phyloP scores from a whole-genome alignment of 2,329 filamentous ascomycete species.

The Torrubiella hemipterigena region DNA sequence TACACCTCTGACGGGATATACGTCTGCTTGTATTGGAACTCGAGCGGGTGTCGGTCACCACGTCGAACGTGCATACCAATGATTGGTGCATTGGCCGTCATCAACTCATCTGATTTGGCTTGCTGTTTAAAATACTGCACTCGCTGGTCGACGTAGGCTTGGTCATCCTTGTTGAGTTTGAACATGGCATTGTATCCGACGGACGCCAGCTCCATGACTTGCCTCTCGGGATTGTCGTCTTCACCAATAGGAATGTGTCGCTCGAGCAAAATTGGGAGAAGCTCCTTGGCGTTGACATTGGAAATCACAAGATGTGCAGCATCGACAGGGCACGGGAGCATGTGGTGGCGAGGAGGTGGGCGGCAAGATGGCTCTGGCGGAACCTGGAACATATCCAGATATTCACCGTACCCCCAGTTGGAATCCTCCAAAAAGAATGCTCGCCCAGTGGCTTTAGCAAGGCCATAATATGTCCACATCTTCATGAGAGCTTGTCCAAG shows the following conservation, averaged over 20 bases:
- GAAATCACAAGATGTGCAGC: conserved; percentile 67
- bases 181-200: conserved; percentile 65
- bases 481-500: conserved; percentile 66
- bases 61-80: conserved; percentile 71
- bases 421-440: conserved; percentile 79
- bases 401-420: conserved; percentile 71
- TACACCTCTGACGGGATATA: conserved; percentile 69
- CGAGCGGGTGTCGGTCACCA: conserved; percentile 66
- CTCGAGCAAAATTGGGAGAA: conserved; percentile 45
- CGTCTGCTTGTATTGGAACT: conserved; percentile 63
- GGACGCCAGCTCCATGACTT: conserved; percentile 57
- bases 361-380: conserved; percentile 55
- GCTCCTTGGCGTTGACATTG: conserved; percentile 49
- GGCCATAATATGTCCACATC: conserved; percentile 73
- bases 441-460: conserved; percentile 61
- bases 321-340: conserved; percentile 67
- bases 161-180: conserved; percentile 53
- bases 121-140: conserved; percentile 40
- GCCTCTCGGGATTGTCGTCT: conserved; percentile 21
- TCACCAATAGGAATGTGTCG: conserved; percentile 16
- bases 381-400: conserved; percentile 57
- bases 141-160: conserved; percentile 49
- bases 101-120: conserved; percentile 27
- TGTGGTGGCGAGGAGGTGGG: conserved; percentile 61
- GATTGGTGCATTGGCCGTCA: conserved; percentile 22